A percentile compares a stretch with the other conserved stretches of the same genome.
These are phyloP conservation scores for Candida suzukii DNA, from an alignment of 805 yeast genomes.

Conservation along the genomic window DNA sequence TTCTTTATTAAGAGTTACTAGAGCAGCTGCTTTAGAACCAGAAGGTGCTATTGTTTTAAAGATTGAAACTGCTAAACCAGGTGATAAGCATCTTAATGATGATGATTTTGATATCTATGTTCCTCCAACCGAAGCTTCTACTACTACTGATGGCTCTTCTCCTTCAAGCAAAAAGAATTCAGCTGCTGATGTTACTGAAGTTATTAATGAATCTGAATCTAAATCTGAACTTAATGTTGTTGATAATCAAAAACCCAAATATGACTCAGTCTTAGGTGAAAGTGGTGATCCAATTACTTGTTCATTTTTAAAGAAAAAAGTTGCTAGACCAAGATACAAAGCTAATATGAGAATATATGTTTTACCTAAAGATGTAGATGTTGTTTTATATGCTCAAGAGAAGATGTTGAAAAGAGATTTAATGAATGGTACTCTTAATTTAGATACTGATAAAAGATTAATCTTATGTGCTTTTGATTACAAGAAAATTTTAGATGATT, in stretches of 20 bases:
- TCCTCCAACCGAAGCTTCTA: not conserved
- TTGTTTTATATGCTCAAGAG: constrained; percentile 40
- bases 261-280: constrained; percentile 28
- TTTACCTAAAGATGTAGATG: constrained; percentile 33
- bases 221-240: too few species aligned
- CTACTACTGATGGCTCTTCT: not conserved
- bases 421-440: constrained; percentile 39
- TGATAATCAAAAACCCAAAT: too few species aligned
- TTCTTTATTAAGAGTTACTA: constrained; percentile 43
- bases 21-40: constrained; percentile 45
- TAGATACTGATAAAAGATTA: constrained; percentile 18
- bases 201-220: constrained; percentile 2
- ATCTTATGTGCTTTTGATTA: constrained; percentile 26
- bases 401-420: constrained; percentile 47
- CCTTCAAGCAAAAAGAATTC: not conserved
- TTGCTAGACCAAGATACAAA: constrained; percentile 58
- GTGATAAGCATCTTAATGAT: constrained; percentile 42
- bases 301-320: constrained; percentile 45
- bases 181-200: not conserved
- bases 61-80: constrained; percentile 49
- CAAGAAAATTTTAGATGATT: constrained; percentile 6
- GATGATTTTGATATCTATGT: constrained; percentile 30
- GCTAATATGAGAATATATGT: constrained; percentile 56
- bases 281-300: constrained; percentile 38
- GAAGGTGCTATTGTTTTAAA: constrained; percentile 48